Base-by-base conservation (phyloP, 805 yeast species). In the Helenozyma rhizophorensis region DNA sequence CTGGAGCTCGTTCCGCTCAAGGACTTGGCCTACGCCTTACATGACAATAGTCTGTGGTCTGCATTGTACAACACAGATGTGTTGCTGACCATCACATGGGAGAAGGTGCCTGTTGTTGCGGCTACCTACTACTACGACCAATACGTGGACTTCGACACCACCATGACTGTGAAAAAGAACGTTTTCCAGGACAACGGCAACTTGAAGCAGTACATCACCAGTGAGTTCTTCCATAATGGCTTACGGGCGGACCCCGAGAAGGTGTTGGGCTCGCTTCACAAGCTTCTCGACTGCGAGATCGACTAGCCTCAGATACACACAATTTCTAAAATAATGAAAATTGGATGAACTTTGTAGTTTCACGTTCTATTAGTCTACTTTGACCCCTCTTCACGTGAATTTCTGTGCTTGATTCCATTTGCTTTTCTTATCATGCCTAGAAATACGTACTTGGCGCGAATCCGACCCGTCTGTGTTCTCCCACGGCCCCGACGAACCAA, bases 151-250 rank as follows among this genome's bases (percentile, higher is more conserved):
- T 69, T 67, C 36, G 60, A 60, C 11, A 38, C 70, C 19, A 53
- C 70, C 13, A 61, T 58, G 43, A 49, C 52, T 34, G 69, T 68
- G 21, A 59, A 60, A 23, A 36, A 54, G 8, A 34, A 50, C 8
- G 44, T 54, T 2, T 60, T 58, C 41, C 35, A 44, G 11, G 49
- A 47, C 12, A 50, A 48, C 26, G 61, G 54, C n/a, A 69, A 69
- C 32, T 50, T 65, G 35, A 52, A 65, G 41, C 63, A 60, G 37
- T 64, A 53, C 34, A 56, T 70, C n/a, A 67, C 76, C 21, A 70
- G 67, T 42, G 75, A 72, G 33, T 63, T 49, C 36, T 72, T 74
- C 50, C 79, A 74, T 43, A 66, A 70, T 41, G 80, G 80, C 0
- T 42, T 71, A 11, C 54, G 74, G 18, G 63, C 63, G 0, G 56